Percentiles rank a stretch among this genome's conserved stretches.
phyloP scores from a whole-genome alignment of 257 asterid species.

The Mitragyna speciosa region DNA sequence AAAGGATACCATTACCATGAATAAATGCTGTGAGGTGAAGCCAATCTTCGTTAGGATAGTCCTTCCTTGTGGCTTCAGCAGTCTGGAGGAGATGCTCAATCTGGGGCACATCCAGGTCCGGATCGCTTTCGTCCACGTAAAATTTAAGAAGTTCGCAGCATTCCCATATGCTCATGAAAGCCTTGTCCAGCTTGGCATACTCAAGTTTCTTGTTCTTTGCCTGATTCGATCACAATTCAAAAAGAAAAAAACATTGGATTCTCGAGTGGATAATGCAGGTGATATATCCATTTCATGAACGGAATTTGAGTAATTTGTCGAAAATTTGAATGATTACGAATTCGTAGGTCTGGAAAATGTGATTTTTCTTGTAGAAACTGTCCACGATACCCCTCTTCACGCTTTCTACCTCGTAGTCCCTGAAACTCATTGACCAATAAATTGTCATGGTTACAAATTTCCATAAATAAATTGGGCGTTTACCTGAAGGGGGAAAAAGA shows the following conservation, averaged over 20 bases:
- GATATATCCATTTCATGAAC: no score
- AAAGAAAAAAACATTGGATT: background rate
- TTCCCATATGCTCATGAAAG: constrained; percentile 55
- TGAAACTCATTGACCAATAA: background rate
- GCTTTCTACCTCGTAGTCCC: constrained; percentile 8
- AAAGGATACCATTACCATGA: constrained; percentile 33
- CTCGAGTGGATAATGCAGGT: background rate
- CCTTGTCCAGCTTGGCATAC: constrained; percentile 33
- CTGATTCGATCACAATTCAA: constrained; percentile 13
- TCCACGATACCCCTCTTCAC: background rate
- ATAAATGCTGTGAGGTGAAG: constrained; percentile 53
- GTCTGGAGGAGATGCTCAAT: constrained; percentile 50
- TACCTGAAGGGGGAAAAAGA: no score
- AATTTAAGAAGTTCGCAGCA: constrained; percentile 50
- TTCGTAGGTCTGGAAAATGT: constrained; percentile 8
- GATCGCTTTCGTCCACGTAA: constrained; percentile 51
- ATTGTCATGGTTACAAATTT: no score
- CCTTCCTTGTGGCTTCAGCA: constrained; percentile 54
- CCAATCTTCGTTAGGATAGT: constrained; percentile 54
- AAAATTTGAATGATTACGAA: constrained; percentile 1
- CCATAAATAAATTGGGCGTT: no score
- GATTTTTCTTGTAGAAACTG: constrained; percentile 5
- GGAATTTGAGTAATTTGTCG: background rate
- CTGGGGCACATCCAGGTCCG: constrained; percentile 56
- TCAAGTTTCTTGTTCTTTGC: constrained; percentile 44